Evolutionary conservation across 495 filamentous ascomycete species (phyloP), one percentile per base, ranked within the genome.

Genomic region (Massariosphaeria phaeospora): DNA sequence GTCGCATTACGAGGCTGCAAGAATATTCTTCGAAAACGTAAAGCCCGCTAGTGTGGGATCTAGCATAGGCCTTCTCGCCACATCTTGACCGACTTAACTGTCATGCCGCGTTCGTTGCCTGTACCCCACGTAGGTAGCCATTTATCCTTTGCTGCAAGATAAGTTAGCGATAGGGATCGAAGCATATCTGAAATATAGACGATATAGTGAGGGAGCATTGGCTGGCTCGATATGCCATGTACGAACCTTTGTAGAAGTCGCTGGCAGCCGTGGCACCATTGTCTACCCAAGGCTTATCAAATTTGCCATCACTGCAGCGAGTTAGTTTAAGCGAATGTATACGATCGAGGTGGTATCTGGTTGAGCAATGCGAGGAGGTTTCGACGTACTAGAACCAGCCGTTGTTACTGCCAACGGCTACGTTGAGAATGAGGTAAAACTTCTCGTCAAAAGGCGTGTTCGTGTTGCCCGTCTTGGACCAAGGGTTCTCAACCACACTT

Each of bases 41-140:
- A n/a, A n/a, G n/a, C n/a, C n/a, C n/a, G n/a, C n/a, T n/a, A n/a
- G n/a, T n/a, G n/a, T n/a, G n/a, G n/a, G n/a, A n/a, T n/a, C 42
- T 48, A 58, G 38, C 63, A 66, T 0, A 39, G 40, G 31, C 63
- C 63, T 50, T 66, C 27, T 27, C 60, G 55, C 54, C 56, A 66
- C 59, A 66, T 63, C 52, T 63, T 66, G 18, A 66, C 63, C 25
- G 46, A 59, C 59, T 60, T 55, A 12, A 66, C 63, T 29, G 63
- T 63, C 18, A 66, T 18, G 2, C 63, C 63, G 1, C 55, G 49
- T 33, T 52, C 51, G 20, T 53, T 44, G n/a, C 63, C 63, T 35
- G 59, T 43, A 17, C 59, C 59, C 63, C 63, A 66, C 5, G 59
- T 63, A 6, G 45, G 29, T 15, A 38, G 35, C 63, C 63, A 66